A percentile compares a stretch with the other conserved stretches of the same genome.
These are phyloP conservation scores for Nakazawaea anatomiae DNA, from an alignment of 805 yeast species.

Conservation along the genomic window DNA sequence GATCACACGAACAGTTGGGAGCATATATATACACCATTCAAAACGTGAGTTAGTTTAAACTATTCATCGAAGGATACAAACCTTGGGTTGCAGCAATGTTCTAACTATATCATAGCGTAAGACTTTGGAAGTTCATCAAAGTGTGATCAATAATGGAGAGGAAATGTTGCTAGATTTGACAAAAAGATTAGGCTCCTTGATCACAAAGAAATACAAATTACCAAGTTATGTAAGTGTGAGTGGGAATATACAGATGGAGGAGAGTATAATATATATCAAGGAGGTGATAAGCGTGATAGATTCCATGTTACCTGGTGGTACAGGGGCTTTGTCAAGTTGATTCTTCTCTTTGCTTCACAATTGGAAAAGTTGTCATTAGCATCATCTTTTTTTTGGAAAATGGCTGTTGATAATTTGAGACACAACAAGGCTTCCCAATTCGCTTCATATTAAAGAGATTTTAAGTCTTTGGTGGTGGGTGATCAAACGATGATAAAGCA, in stretches of 20 bases:
- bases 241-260: slow-evolving; percentile 31
- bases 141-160: slow-evolving; percentile 35
- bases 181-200: slow-evolving; percentile 33
- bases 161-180: slow-evolving; percentile 36
- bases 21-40: slow-evolving; percentile 38
- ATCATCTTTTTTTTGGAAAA: too few species aligned
- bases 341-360: background rate
- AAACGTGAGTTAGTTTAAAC: slow-evolving; percentile 18
- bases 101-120: slow-evolving; percentile 5
- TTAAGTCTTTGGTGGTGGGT: too few species aligned
- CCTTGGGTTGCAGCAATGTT: too few species aligned
- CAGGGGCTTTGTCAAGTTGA: background rate
- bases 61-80: too few species aligned
- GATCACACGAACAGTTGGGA: slow-evolving; percentile 28
- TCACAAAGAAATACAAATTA: slow-evolving; percentile 30
- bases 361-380: too few species aligned
- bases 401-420: too few species aligned
- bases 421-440: too few species aligned
- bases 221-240: slow-evolving; percentile 43
- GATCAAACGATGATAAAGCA: too few species aligned
- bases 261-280: slow-evolving; percentile 23
- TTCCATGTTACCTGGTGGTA: background rate
- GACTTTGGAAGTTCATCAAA: slow-evolving; percentile 28
- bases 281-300: slow-evolving; percentile 16
- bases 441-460: too few species aligned